Conservation (phyloP, 2,329 filamentous ascomycete species). For the Sporothrix humicola region DNA sequence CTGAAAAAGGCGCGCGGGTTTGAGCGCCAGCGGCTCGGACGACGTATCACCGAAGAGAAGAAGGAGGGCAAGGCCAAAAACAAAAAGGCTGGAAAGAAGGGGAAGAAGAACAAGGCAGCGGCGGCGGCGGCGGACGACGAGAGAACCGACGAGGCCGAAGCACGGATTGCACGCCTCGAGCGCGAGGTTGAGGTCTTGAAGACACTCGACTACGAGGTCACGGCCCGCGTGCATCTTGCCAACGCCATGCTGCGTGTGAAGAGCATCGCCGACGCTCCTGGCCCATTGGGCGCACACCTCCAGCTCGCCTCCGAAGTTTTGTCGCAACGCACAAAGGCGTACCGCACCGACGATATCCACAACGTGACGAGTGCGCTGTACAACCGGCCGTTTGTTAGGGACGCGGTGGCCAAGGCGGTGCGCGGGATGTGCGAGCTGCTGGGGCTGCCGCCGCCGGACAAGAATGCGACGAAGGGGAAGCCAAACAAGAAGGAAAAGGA, state of each 20-base stretch:
- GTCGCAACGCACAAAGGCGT: slow-evolving; percentile 54
- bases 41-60: slow-evolving; percentile 58
- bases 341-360: slow-evolving; percentile 61
- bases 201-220: slow-evolving; percentile 64
- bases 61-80: slow-evolving; percentile 12
- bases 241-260: slow-evolving; percentile 61
- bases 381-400: slow-evolving; percentile 58
- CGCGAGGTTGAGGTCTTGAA: slow-evolving; percentile 64
- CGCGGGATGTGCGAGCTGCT: slow-evolving; percentile 56
- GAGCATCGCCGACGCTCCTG: slow-evolving; percentile 56
- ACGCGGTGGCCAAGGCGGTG: slow-evolving; percentile 56
- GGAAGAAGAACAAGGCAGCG: slow-evolving; percentile 21
- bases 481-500: slow-evolving; percentile 41
- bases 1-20: slow-evolving; percentile 76
- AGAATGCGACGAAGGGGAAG: slow-evolving; percentile 42
- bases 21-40: slow-evolving; percentile 77
- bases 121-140: not conserved
- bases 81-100: slow-evolving; percentile 16
- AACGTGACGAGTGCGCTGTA: slow-evolving; percentile 66
- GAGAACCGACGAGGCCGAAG: not conserved
- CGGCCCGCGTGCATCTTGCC: slow-evolving; percentile 61
- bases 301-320: slow-evolving; percentile 50
- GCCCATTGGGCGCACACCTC: slow-evolving; percentile 46
- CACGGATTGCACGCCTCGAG: slow-evolving; percentile 61
- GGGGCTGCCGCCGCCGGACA: slow-evolving; percentile 54